These are phyloP conservation scores for Blastocystis sp. DNA, from an alignment of 352 stramenopile genomes.

Conservation along the genomic window DNA sequence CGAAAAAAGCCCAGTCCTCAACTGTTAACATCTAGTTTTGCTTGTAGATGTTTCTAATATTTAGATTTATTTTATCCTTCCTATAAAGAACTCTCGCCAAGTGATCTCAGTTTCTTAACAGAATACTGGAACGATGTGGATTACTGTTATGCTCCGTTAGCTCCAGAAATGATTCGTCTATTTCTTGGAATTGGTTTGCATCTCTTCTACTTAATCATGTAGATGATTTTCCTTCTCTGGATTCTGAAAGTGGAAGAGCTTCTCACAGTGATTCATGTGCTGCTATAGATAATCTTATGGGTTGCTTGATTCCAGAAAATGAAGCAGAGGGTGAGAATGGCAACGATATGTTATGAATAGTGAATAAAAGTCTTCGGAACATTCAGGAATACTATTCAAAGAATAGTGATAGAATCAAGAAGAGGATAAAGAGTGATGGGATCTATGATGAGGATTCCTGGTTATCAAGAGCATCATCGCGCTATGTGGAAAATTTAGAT, in stretches of 20 bases:
- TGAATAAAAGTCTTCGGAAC: background rate
- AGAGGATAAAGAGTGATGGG: background rate
- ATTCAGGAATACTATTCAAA: background rate
- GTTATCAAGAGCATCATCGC: background rate
- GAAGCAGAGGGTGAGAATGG: background rate
- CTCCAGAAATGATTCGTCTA: background rate
- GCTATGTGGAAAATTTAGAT: background rate
- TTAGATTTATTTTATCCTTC: background rate
- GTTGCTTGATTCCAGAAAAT: background rate
- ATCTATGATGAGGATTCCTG: background rate
- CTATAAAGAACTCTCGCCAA: background rate
- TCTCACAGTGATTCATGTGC: background rate
- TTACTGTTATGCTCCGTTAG: background rate
- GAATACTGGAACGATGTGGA: background rate
- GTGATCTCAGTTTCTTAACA: background rate
- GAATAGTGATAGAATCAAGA: background rate
- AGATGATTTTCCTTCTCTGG: background rate
- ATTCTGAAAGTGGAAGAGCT: background rate
- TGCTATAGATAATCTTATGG: background rate
- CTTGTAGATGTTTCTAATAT: no score
- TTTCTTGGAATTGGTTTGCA: background rate
- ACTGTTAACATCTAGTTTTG: no score
- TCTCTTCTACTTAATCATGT: no score
- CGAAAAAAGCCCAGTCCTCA: no score
- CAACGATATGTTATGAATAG: no score